Evolutionary conservation across 208 protist genomes (phyloP).

Genomic region (Naegleria lovaniensis): DNA sequence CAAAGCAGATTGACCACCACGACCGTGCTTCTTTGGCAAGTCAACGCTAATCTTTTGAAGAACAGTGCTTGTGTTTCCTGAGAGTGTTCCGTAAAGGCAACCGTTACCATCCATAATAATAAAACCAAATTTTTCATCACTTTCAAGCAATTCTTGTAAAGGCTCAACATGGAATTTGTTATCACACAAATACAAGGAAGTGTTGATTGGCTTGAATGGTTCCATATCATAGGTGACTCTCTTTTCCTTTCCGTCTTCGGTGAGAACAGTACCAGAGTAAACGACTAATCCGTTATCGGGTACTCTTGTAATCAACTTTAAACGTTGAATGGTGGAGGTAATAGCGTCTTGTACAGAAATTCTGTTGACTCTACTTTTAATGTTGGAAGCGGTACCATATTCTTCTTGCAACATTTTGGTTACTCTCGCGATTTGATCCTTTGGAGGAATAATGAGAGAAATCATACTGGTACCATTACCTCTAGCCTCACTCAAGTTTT

Average conservation of each 20-base stretch:
- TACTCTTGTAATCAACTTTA: slow-evolving; percentile 83
- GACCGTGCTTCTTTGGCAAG: slow-evolving; percentile 99
- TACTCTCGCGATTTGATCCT: slow-evolving; percentile 92
- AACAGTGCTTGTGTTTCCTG: slow-evolving; percentile 93
- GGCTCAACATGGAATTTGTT: slow-evolving; percentile 97
- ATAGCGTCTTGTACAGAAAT: slow-evolving; percentile 80
- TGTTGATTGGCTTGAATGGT: slow-evolving; percentile 99
- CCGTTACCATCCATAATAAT: slow-evolving; percentile 99
- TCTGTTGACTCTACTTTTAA: slow-evolving; percentile 98
- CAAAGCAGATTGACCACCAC: slow-evolving; percentile 98
- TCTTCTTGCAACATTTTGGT: slow-evolving; percentile 99
- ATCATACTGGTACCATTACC: slow-evolving; percentile 98
- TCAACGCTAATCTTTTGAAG: slow-evolving; percentile 98
- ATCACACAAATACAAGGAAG: slow-evolving; percentile 96
- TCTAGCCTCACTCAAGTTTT: slow-evolving; percentile 90
- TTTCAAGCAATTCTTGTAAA: slow-evolving; percentile 93
- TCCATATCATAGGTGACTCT: slow-evolving; percentile 98
- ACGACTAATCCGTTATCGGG: slow-evolving; percentile 95
- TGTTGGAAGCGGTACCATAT: slow-evolving; percentile 98
- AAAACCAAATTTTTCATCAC: slow-evolving; percentile 99
- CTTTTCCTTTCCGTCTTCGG: slow-evolving; percentile 97
- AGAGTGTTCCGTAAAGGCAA: slow-evolving; percentile 91
- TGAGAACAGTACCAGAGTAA: slow-evolving; percentile 98
- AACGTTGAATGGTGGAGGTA: slow-evolving; percentile 70
- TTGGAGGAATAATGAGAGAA: slow-evolving; percentile 96